phyloP scores from a whole-genome alignment of 177 flowering plant genomes.

The Viscum album region DNA sequence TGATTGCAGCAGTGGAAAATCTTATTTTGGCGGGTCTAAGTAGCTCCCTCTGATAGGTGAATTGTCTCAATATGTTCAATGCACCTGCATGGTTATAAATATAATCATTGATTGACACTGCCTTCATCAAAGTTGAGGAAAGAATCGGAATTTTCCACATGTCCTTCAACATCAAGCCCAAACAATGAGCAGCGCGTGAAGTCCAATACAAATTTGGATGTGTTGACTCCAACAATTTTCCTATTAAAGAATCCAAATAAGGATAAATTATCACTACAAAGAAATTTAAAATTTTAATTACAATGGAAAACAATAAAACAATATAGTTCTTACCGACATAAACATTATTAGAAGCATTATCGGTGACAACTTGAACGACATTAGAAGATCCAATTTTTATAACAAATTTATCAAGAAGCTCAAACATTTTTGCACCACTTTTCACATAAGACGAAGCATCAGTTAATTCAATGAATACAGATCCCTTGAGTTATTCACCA shows the following conservation, averaged over 20 bases:
- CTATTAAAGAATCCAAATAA: neutral
- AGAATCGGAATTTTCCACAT: neutral
- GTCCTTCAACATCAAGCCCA: conserved; percentile 13
- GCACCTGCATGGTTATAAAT: conserved; percentile 4
- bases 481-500: neutral
- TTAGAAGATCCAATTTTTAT: neutral
- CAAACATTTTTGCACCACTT: neutral
- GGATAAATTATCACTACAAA: neutral
- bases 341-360: neutral
- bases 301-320: neutral
- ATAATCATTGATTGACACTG: neutral
- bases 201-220: conserved; percentile 7
- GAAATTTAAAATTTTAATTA: neutral
- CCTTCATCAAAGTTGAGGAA: neutral
- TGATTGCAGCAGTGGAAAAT: neutral
- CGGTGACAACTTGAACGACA: conserved; percentile 2
- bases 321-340: neutral
- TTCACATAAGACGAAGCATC: neutral
- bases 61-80: conserved; percentile 5
- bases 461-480: conserved; percentile 6
- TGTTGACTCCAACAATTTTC: neutral
- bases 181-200: conserved; percentile 13
- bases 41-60: neutral
- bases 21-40: neutral
- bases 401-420: neutral